phyloP scores from a whole-genome alignment of 2,329 filamentous ascomycete genomes.

The Clarireedia sp. region DNA sequence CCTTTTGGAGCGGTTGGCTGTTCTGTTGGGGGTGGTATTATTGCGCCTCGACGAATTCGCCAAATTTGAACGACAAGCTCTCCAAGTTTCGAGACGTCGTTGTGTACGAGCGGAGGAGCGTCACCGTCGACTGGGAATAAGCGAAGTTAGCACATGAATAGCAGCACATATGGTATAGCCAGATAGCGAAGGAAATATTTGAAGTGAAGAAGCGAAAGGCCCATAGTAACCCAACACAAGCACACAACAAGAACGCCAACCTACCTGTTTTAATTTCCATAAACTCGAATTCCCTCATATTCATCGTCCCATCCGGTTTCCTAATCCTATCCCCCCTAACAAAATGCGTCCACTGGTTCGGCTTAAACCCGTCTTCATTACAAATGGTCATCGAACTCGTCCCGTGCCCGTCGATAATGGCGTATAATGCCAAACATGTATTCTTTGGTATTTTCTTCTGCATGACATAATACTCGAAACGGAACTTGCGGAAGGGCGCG shows the following conservation, averaged over 20 bases:
- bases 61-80: slow-evolving; percentile 5
- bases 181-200: too few species aligned
- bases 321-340: neutral
- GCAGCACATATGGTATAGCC: neutral
- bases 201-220: too few species aligned
- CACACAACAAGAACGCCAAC: neutral
- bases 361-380: slow-evolving; percentile 6
- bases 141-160: neutral
- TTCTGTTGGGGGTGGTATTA: neutral
- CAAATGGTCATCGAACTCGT: neutral
- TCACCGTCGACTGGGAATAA: neutral
- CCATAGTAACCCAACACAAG: neutral
- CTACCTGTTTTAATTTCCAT: neutral
- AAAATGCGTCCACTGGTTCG: neutral
- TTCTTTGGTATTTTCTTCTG: neutral
- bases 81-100: slow-evolving; percentile 2
- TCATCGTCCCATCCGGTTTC: neutral
- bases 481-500: neutral
- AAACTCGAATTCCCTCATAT: neutral
- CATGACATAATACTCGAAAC: neutral
- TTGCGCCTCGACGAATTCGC: neutral
- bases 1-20: neutral
- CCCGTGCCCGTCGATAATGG: neutral
- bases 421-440: neutral
- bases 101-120: neutral